These are phyloP conservation scores for Citrullus mucosospermus DNA, from an alignment of 306 rosid genomes.

Conservation along the genomic window DNA sequence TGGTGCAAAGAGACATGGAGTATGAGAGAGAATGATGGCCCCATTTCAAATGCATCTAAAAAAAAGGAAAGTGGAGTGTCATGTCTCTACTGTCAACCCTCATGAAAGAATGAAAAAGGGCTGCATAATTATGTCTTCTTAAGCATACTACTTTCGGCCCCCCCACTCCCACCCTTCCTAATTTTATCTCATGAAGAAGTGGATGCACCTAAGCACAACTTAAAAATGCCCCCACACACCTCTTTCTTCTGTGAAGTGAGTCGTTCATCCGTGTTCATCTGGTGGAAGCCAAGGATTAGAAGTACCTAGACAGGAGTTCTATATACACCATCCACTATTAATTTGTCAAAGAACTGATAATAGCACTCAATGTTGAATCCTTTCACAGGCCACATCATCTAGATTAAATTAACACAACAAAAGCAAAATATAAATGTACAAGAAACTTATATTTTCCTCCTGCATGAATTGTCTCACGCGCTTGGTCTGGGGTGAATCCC, in stretches of 20 bases:
- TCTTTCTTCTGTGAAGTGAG: conserved; percentile 20
- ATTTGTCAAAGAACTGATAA: neutral
- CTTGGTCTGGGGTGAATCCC: neutral
- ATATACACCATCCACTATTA: neutral
- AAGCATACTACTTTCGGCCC: conserved; percentile 24
- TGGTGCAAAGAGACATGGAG: conserved; percentile 35
- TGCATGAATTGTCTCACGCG: neutral
- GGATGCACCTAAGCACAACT: conserved; percentile 36
- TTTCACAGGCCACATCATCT: neutral
- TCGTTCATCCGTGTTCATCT: conserved; percentile 13
- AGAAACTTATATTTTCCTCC: neutral
- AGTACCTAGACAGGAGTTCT: conserved; percentile 13
- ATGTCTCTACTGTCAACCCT: conserved; percentile 52
- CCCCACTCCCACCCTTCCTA: conserved; percentile 19
- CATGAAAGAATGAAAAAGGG: conserved; percentile 47
- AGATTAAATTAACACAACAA: neutral
- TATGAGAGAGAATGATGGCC: conserved; percentile 19
- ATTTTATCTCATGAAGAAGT: conserved; percentile 18
- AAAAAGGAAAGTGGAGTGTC: conserved; percentile 45
- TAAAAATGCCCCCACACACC: conserved; percentile 38
- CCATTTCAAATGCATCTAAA: conserved; percentile 76
- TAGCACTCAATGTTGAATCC: neutral
- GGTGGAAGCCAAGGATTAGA: conserved; percentile 31
- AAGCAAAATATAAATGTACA: neutral
- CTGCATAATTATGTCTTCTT: conserved; percentile 57